These are phyloP conservation scores for Phytopythium delawarense DNA, from an alignment of 352 stramenopile genomes.

Conservation along the genomic window DNA sequence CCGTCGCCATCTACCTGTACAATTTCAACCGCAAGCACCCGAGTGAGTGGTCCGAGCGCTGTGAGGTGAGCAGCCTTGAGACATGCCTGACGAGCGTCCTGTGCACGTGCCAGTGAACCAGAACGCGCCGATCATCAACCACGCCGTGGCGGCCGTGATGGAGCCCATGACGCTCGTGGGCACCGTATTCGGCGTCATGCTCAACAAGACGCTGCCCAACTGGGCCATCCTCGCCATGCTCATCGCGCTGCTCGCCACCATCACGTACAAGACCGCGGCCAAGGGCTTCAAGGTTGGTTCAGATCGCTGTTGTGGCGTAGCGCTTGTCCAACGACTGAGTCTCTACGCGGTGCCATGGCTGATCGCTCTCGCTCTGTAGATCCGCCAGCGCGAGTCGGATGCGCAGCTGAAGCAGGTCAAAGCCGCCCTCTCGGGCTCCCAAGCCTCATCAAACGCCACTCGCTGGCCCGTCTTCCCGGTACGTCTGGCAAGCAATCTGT, in stretches of 20 bases:
- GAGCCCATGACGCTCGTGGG: constrained; percentile 91
- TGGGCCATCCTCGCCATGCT: constrained; percentile 81
- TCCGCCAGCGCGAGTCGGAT: constrained; percentile 51
- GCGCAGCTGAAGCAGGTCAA: constrained; percentile 43
- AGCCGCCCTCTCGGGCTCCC: constrained; percentile 32
- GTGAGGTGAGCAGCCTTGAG: neutral
- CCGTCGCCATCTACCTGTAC: constrained; percentile 92
- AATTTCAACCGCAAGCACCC: constrained; percentile 94
- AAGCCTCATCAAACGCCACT: constrained; percentile 20
- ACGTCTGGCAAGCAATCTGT: constrained; percentile 5
- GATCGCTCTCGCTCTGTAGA: constrained; percentile 14
- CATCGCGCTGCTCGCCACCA: constrained; percentile 70
- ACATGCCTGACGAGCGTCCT: neutral
- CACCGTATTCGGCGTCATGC: constrained; percentile 78
- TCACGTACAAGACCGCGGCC: constrained; percentile 65
- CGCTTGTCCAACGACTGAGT: neutral
- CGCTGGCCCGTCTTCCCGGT: constrained; percentile 74
- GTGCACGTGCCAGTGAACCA: constrained; percentile 33
- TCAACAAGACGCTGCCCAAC: constrained; percentile 80
- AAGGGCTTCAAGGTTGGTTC: constrained; percentile 61
- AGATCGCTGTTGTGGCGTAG: neutral
- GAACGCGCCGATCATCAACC: constrained; percentile 95
- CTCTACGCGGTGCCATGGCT: neutral
- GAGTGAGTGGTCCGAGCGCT: constrained; percentile 15
- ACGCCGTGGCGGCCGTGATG: constrained; percentile 97